Evolutionary conservation across 2,329 filamentous ascomycete genomes (phyloP).

Genomic region (Epichloe sibirici): DNA sequence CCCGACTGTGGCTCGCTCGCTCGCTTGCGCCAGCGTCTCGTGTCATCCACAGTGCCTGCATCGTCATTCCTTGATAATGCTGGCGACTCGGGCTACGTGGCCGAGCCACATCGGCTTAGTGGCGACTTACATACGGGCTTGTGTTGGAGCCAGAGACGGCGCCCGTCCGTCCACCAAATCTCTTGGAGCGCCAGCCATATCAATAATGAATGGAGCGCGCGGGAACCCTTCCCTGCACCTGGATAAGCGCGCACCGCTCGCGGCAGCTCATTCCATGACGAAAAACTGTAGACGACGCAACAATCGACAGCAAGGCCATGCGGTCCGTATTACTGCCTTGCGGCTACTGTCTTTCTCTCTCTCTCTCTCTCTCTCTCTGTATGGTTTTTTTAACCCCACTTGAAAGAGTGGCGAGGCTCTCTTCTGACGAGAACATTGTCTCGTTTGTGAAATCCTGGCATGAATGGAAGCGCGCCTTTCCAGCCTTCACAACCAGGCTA

Average conservation of each 20-base stretch:
- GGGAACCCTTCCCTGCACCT: background rate
- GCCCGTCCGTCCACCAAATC: background rate
- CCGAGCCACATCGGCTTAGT: background rate
- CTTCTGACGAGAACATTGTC: background rate
- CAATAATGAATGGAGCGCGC: too few relatives aligned
- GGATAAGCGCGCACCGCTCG: background rate
- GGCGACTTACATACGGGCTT: background rate
- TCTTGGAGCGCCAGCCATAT: too few relatives aligned
- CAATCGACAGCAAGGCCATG: too few relatives aligned
- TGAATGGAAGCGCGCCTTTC: background rate
- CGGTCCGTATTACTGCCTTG: too few relatives aligned
- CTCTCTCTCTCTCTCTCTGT: too few relatives aligned
- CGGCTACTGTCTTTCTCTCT: too few relatives aligned
- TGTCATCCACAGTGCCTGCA: background rate
- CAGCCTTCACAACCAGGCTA: background rate
- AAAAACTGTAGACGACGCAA: background rate
- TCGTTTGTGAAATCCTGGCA: background rate
- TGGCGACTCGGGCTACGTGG: slow-evolving; percentile 1
- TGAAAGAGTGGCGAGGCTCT: background rate
- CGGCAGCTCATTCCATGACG: background rate
- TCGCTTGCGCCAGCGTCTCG: slow-evolving; percentile 4
- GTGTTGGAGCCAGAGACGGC: background rate
- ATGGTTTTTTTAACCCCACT: too few relatives aligned
- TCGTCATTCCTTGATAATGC: slow-evolving; percentile 3
- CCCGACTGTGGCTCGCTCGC: slow-evolving; percentile 2